phyloP scores from a whole-genome alignment of 2,329 filamentous ascomycete genomes.

The Neonectria magnoliae region DNA sequence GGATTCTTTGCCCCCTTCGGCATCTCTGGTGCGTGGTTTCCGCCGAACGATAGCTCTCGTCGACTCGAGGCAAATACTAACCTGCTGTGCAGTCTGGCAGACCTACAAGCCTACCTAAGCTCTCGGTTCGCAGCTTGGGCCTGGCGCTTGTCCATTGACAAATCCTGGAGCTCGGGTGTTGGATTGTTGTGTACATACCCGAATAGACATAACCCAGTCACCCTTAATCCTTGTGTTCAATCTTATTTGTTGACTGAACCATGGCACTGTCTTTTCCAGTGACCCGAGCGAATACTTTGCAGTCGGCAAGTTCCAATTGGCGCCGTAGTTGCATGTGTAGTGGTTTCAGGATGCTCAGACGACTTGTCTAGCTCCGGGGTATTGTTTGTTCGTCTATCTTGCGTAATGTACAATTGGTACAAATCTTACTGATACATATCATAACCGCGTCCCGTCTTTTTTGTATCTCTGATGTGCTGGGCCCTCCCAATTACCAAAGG shows the following conservation, averaged over 20 bases:
- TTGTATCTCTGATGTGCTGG: constrained; percentile 36
- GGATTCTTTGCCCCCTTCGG: constrained; percentile 71
- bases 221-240: constrained; percentile 40
- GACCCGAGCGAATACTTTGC: neutral
- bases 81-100: constrained; percentile 56
- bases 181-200: constrained; percentile 46
- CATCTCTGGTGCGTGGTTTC: constrained; percentile 65
- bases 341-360: constrained; percentile 24
- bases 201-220: constrained; percentile 47
- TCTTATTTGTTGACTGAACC: constrained; percentile 38
- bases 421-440: constrained; percentile 37
- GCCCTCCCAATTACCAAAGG: constrained; percentile 38
- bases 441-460: constrained; percentile 45
- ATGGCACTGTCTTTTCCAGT: neutral
- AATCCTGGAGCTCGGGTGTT: constrained; percentile 36
- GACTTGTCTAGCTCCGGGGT: constrained; percentile 30
- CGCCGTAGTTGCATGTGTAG: neutral
- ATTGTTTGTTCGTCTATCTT: constrained; percentile 31
- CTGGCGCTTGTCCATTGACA: constrained; percentile 29
- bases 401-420: constrained; percentile 39
- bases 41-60: constrained; percentile 14
- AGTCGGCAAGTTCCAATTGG: neutral
- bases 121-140: constrained; percentile 20
- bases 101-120: constrained; percentile 54
- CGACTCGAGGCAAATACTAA: constrained; percentile 33